Evolutionary conservation across 129 eudicot genomes (phyloP), one percentile per base, ranked within the genome.

Genomic region (Tanacetum coccineum): DNA sequence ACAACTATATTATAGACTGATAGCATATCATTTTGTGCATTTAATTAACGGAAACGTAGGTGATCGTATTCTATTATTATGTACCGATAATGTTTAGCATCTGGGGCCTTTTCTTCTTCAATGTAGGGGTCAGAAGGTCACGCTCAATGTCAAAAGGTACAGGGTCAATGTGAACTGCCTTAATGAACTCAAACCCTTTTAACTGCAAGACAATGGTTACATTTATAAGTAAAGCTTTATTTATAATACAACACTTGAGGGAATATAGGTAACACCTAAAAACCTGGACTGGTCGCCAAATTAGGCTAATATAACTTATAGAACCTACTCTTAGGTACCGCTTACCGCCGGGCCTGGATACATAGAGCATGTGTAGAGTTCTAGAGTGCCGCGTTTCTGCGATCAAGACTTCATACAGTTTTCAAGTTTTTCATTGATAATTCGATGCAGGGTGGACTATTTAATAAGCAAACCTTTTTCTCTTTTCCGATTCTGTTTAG

Each of bases 51-150:
- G 45, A 45, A 17, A 25, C 11, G 0, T 7, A 13, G 45, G 47
- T 70, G 58, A 73, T 40, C 44, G 0, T 52, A 51, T 52, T 21
- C 30, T 63, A 67, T 30, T 4, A 21, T 9, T 30, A 39, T 17
- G 14, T 73, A 91, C 97, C 97, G 78, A 71, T 91, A 91, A 76
- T 84, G 77, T 67, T 91, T 87, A 74, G 84, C 86, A 91, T 18
- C 75, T 91, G 95, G 18, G 97, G 95, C 75, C 97, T 77, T 74
- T 91, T 87, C 87, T 87, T 87, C 82, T 91, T 91, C 58, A 76
- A 77, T 14, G 95, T 91, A 3, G 92, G 97, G 6, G 97, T 91
- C 18, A 87, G 66, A 55, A 91, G 97, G 78, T 91, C 97, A n/a
- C 87, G 89, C 2, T 91, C 93, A 73, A 91, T 87, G 84, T 87